Percentiles rank a stretch among this genome's conserved stretches.
These are phyloP conservation scores for Lasiodiplodia citricola DNA, from an alignment of 2,329 filamentous ascomycete species.

Conservation along the genomic window DNA sequence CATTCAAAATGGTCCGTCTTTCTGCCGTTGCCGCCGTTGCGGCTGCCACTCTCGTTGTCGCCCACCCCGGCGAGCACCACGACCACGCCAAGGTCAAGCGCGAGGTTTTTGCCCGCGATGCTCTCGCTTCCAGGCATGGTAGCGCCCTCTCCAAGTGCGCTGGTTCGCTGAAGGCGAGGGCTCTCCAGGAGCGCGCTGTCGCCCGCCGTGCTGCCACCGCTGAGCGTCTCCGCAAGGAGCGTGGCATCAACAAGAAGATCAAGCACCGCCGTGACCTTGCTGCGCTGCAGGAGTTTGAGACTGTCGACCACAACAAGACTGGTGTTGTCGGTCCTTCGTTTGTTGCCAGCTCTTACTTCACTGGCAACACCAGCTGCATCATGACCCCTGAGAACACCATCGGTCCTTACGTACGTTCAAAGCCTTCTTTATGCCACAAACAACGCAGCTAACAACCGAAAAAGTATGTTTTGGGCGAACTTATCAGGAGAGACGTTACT, in stretches of 20 bases:
- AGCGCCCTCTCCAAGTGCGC: slow-evolving; percentile 34
- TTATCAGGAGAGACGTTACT: slow-evolving; percentile 55
- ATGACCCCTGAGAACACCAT: slow-evolving; percentile 41
- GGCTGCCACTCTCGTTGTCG: slow-evolving; percentile 31
- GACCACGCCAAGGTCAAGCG: slow-evolving; percentile 38
- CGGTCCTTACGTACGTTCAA: slow-evolving; percentile 36
- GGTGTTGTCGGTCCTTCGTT: slow-evolving; percentile 32
- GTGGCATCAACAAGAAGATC: slow-evolving; percentile 31
- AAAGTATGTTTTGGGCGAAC: slow-evolving; percentile 55
- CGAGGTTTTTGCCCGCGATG: slow-evolving; percentile 37
- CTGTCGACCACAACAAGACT: slow-evolving; percentile 40
- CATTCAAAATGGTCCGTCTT: slow-evolving; percentile 33
- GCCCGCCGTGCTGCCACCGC: slow-evolving; percentile 33
- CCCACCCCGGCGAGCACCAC: slow-evolving; percentile 44
- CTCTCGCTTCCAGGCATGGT: slow-evolving; percentile 32
- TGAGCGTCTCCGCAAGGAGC: slow-evolving; percentile 34
- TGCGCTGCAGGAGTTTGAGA: slow-evolving; percentile 37
- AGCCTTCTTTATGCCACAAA: not conserved
- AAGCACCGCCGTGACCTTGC: slow-evolving; percentile 38
- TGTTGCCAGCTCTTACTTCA: slow-evolving; percentile 36
- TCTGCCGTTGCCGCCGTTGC: slow-evolving; percentile 32
- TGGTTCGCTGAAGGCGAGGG: slow-evolving; percentile 32
- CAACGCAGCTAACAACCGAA: not conserved
- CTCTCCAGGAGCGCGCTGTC: slow-evolving; percentile 33
- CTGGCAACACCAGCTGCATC: slow-evolving; percentile 41